Evolutionary conservation across 2,329 filamentous ascomycete species (phyloP), one percentile per base, ranked within the genome.

Genomic region (Ascochyta koolunga): DNA sequence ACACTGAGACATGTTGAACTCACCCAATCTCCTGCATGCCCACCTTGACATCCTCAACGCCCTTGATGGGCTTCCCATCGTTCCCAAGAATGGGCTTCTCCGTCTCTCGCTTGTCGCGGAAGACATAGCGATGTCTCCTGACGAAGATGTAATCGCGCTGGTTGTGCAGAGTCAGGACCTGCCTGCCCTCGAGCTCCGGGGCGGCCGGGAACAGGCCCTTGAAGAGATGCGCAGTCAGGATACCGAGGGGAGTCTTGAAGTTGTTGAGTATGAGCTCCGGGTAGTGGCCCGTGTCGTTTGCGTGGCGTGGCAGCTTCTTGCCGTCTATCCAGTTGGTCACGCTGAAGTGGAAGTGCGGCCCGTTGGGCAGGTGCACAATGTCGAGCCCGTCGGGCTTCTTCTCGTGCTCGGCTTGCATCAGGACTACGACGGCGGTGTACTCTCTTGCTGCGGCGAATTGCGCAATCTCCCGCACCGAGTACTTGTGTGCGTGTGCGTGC

Each of bases 101-200:
- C 0, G 88, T 92, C 50, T 86, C 82, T 10, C 89, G 83, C 79
- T 95, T 96, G 55, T 98, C 91, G 13, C 95, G 85, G 78, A 99
- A 97, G 1, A 96, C 84, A 70, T 99, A 99, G 40, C 95, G 83
- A 75, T 98, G 93, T 32, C 93, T 82, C 5, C 95, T 83, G 45
- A 98, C 83, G 74, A 99, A 99, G 65, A 98, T 95, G 75, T 93
- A 98, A 76, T 98, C 93, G 60, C 93, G 88, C 79, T 96, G 93
- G 66, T 97, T 97, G 76, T 97, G 92, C 46, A 97, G 78, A 0
- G 93, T 97, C 8, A 97, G 86, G 1, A 97, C 93, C 69, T 97
- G 93, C 21, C 93, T 82, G 4, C 93, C 93, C 62, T 89, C 83
- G 5, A 98, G 80, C 66, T 98, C 91, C 0, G 95, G 93, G 37